Base-by-base conservation (phyloP, 2,329 filamentous ascomycete genomes). In the Mycosphaerella arachidis region DNA sequence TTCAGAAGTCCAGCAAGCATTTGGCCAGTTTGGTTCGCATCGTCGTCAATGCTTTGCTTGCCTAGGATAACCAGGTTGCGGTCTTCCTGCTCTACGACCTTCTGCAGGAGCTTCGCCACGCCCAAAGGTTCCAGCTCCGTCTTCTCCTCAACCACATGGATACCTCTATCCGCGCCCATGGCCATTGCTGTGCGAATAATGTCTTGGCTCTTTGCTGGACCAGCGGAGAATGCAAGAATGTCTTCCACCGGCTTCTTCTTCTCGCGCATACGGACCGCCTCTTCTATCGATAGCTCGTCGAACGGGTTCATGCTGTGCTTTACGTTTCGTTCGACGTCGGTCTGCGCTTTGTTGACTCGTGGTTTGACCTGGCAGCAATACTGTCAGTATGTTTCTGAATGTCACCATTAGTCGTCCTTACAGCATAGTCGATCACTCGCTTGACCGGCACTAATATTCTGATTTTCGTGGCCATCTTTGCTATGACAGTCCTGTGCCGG, bases 291-390 rank as follows among this genome's bases (percentile, higher is more conserved):
- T 72, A 99, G 90, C 77, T 99, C 94, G 82, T 99, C 94, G 79
- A 99, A 99, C 20, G 94, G 94, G 83, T 97, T 99, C 86, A 99
- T 93, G 75, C 88, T 92, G 84, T 97, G 93, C 79, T 97, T 97
- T 72, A 97, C 92, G 66, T 88, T 83, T 57, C 90, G 96, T 79
- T 97, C 93, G 78, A 99, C 89, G 73, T 86, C 93, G 63, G 93
- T 97, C 78, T 86, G 82, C 66, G 86, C 75, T 68, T 86, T 86
- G 79, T 88, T 88, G 73, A 88, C 85, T 67, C 86, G 84, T 56
- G 86, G 86, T 78, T 88, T 88, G 79, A 88, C 80, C 86, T 88
- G 67, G 56, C 31, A 7, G 53, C 24, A 33, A 40, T 53, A 58
- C 56, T 30, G 46, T 59, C 40, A 61, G 51, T 48, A 20, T 48